Base-by-base conservation (phyloP, 805 yeast species). In the Candida morakotiae region DNA sequence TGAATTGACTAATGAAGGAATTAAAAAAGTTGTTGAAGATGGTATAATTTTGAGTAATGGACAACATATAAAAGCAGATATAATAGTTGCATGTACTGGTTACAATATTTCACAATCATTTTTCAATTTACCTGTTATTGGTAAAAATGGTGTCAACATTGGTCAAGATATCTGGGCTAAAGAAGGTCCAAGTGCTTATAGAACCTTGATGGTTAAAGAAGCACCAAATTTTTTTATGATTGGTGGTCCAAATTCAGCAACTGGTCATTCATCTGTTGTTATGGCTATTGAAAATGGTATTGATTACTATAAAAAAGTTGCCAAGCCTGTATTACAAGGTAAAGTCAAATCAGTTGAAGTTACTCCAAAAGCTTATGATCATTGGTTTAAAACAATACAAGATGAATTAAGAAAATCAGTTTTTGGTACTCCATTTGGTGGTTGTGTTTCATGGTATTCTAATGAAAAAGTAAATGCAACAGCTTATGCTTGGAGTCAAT, bases 61-160 rank as follows among this genome's bases (percentile, higher is more conserved):
- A 2, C 38, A 45, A 17, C 47, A 45, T 24, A 17, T 63, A 9
- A 48, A 55, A 28, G 67, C 62, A 11, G 72, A 65, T 43, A 55
- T 63, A 10, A 60, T 66, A 26, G 64, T 63, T 16, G 71, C 70
- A 3, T 66, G 72, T 47, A 64, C 70, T 20, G 72, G 72, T 2
- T 66, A 66, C 44, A 50, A 61, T 39, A 15, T 65, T 14, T 11
- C 30, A 15, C 44, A 46, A 29, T 42, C 55, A 25, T 45, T 47
- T 28, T 10, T 22, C 9, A 47, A 51, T 3, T 51, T 45, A 31
- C 29, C 45, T 11, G 37, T 59, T n/a, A 38, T 41, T 13, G 71
- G 70, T 11, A 40, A 47, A 10, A 43, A 57, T 30, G 62, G 60
- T 9, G 26, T 38, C 16, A 35, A 46, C 13, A 16, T 65, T 7